Conservation (phyloP, 306 rosid species). For the Inga oerstediana region DNA sequence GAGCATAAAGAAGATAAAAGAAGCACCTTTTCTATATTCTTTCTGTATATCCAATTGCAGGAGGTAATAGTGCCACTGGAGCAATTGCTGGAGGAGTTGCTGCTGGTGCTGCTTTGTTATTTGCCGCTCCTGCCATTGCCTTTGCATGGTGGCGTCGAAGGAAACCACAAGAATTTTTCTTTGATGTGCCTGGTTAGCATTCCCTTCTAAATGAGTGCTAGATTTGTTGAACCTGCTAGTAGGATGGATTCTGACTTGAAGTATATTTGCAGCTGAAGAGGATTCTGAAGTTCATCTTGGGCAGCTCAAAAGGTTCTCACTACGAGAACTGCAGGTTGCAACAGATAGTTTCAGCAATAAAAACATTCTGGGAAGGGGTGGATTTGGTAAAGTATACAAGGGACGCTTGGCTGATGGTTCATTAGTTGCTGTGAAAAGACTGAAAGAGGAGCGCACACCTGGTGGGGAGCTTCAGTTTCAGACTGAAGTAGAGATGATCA, state of each 20-base stretch:
- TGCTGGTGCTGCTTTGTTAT: slow-evolving; percentile 78
- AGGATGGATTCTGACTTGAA: slow-evolving; percentile 11
- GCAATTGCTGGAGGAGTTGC: slow-evolving; percentile 67
- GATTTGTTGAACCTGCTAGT: slow-evolving; percentile 4
- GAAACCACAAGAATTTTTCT: slow-evolving; percentile 76
- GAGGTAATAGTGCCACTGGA: slow-evolving; percentile 72
- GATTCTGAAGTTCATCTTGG: slow-evolving; percentile 89
- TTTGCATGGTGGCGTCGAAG: slow-evolving; percentile 87
- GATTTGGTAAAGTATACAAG: slow-evolving; percentile 82
- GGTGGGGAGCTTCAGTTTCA: slow-evolving; percentile 92
- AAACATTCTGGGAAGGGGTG: slow-evolving; percentile 82
- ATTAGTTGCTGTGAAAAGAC: slow-evolving; percentile 74
- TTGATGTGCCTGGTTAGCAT: slow-evolving; percentile 74
- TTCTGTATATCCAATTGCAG: slow-evolving; percentile 38
- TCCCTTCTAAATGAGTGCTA: background rate
- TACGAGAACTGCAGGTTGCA: slow-evolving; percentile 77
- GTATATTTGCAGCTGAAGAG: slow-evolving; percentile 68
- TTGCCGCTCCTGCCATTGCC: slow-evolving; percentile 82
- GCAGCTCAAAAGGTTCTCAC: slow-evolving; percentile 78
- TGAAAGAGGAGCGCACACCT: slow-evolving; percentile 81
- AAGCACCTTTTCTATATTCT: background rate
- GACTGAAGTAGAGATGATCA: slow-evolving; percentile 86
- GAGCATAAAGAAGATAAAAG: slow-evolving; percentile 4
- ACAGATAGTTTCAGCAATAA: slow-evolving; percentile 81
- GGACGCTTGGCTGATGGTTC: slow-evolving; percentile 80